phyloP scores from a whole-genome alignment of 306 rosid genomes.

The Ormosia semicastrata region DNA sequence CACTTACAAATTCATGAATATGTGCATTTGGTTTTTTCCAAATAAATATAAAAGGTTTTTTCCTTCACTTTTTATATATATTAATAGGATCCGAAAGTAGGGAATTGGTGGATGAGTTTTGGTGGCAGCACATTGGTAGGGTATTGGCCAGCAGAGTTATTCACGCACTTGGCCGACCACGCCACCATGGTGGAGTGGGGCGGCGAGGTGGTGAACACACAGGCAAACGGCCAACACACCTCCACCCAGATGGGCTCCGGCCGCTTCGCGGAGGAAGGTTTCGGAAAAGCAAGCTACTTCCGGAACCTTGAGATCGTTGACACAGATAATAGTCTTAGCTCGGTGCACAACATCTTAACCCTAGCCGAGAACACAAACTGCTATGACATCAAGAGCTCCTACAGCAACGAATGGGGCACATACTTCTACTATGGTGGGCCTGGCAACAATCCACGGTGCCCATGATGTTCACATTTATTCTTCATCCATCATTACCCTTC shows the following conservation, averaged over 20 bases:
- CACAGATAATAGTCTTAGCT: constrained; percentile 70
- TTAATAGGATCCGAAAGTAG: constrained; percentile 75
- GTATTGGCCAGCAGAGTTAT: constrained; percentile 91
- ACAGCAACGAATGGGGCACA: constrained; percentile 76
- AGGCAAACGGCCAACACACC: constrained; percentile 70
- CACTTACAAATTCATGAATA: not conserved
- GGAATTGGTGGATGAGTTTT: constrained; percentile 98
- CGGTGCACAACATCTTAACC: constrained; percentile 57
- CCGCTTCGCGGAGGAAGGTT: constrained; percentile 74
- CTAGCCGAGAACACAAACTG: constrained; percentile 81
- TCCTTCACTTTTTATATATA: too few relatives aligned
- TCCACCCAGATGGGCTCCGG: constrained; percentile 96
- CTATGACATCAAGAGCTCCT: constrained; percentile 68
- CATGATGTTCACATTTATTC: constrained; percentile 4
- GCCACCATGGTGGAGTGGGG: constrained; percentile 99
- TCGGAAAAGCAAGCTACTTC: constrained; percentile 90
- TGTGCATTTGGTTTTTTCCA: not conserved
- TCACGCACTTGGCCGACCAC: constrained; percentile 74
- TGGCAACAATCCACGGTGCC: constrained; percentile 66
- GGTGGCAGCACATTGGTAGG: constrained; percentile 76
- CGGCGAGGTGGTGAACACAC: constrained; percentile 85
- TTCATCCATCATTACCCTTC: too few relatives aligned
- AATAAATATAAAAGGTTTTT: not conserved
- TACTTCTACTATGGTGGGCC: constrained; percentile 95
- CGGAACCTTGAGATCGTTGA: constrained; percentile 88